Conservation (phyloP, 495 filamentous ascomycete genomes). For the Echria macrotheca region DNA sequence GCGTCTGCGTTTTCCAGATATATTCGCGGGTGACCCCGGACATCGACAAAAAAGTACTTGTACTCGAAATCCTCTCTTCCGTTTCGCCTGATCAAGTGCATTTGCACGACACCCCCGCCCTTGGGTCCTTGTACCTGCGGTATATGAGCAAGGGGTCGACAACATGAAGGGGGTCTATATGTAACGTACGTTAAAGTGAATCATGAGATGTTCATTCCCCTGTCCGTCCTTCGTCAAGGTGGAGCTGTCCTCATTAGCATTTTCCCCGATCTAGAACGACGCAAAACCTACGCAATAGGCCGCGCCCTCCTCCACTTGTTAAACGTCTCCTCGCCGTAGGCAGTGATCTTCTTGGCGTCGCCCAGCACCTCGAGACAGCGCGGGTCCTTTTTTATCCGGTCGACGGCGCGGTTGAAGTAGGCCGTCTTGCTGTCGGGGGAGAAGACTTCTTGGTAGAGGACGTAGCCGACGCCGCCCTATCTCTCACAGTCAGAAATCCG, state of each 20-base stretch:
- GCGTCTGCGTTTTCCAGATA: slow-evolving; percentile 57
- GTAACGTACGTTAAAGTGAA: slow-evolving; percentile 76
- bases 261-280: neutral
- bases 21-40: slow-evolving; percentile 53
- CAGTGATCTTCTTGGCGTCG: slow-evolving; percentile 65
- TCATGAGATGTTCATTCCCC: slow-evolving; percentile 75
- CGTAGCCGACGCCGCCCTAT: slow-evolving; percentile 66
- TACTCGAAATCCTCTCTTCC: slow-evolving; percentile 69
- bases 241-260: slow-evolving; percentile 43
- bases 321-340: slow-evolving; percentile 76
- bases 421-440: slow-evolving; percentile 76
- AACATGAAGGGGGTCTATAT: too few species aligned
- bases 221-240: slow-evolving; percentile 60
- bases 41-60: slow-evolving; percentile 73
- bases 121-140: slow-evolving; percentile 79
- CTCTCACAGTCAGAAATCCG: too few species aligned
- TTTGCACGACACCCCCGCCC: slow-evolving; percentile 63
- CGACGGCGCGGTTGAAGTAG: slow-evolving; percentile 84
- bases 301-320: slow-evolving; percentile 82
- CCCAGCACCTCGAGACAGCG: slow-evolving; percentile 72
- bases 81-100: slow-evolving; percentile 65
- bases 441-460: slow-evolving; percentile 84
- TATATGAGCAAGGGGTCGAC: too few species aligned
- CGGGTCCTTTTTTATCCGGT: slow-evolving; percentile 67
- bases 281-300: slow-evolving; percentile 66